phyloP scores from a whole-genome alignment of 768 basidiomycete species.

The Kwoniella dendrophila region DNA sequence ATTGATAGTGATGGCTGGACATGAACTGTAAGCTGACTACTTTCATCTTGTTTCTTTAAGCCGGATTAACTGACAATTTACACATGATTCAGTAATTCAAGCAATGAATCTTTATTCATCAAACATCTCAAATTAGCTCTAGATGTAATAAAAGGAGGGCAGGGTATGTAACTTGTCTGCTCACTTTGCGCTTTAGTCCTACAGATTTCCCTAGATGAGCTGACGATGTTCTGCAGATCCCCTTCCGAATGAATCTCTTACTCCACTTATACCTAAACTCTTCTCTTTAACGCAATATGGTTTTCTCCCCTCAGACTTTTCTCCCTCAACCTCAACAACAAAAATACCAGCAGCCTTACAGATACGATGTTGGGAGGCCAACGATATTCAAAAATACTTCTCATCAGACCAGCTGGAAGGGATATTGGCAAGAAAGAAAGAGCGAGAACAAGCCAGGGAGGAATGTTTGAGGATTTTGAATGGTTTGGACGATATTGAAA shows the following conservation, averaged over 20 bases:
- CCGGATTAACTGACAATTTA: background rate
- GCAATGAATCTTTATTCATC: constrained; percentile 26
- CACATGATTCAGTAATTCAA: constrained; percentile 21
- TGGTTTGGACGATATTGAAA: constrained; percentile 42
- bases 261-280: constrained; percentile 30
- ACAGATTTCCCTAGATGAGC: too few relatives aligned
- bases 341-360: constrained; percentile 43
- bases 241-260: constrained; percentile 23
- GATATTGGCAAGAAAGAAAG: constrained; percentile 15
- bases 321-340: constrained; percentile 21
- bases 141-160: constrained; percentile 22
- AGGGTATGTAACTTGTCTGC: constrained; percentile 15
- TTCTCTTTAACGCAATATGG: constrained; percentile 42
- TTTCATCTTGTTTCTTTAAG: background rate
- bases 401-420: constrained; percentile 21
- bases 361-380: constrained; percentile 45
- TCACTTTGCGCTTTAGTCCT: too few relatives aligned
- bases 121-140: constrained; percentile 35
- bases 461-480: constrained; percentile 35
- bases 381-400: constrained; percentile 28
- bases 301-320: constrained; percentile 36
- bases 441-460: constrained; percentile 28
- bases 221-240: constrained; percentile 25
- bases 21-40: constrained; percentile 36
- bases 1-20: constrained; percentile 36